Evolutionary conservation across 352 stramenopile species (phyloP).

Genomic region (Phytophthora rubi): DNA sequence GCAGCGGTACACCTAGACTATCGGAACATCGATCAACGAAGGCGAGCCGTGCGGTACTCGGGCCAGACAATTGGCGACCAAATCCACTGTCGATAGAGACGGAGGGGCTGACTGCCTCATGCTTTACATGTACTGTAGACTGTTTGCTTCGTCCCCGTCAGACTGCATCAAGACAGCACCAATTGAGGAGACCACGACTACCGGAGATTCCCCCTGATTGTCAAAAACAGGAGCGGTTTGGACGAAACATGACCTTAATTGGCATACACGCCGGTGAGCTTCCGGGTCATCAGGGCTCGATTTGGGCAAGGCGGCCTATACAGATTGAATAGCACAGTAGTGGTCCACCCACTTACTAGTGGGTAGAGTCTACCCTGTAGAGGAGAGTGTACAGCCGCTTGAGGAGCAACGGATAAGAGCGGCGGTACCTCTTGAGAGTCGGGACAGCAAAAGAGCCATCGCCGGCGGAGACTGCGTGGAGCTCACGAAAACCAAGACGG

Average conservation of each 20-base stretch:
- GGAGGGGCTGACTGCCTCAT: background rate
- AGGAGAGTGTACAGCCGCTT: background rate
- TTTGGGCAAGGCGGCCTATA: too few species aligned
- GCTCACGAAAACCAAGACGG: background rate
- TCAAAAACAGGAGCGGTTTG: background rate
- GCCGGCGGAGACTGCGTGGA: background rate
- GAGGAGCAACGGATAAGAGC: conserved; percentile 1
- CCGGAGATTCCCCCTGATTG: background rate
- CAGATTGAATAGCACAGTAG: too few species aligned
- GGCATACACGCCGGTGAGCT: too few species aligned
- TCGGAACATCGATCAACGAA: background rate
- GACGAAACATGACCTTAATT: too few species aligned
- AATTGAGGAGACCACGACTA: too few species aligned
- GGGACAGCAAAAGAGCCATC: conserved; percentile 18
- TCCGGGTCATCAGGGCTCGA: too few species aligned
- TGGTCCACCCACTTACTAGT: too few species aligned
- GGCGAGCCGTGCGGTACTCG: background rate
- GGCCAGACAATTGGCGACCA: background rate
- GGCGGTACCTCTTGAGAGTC: conserved; percentile 8
- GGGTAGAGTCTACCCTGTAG: too few species aligned
- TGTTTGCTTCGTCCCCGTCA: background rate
- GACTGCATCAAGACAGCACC: too few species aligned
- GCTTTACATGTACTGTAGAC: background rate
- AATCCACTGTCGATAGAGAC: background rate
- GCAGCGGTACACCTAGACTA: background rate